phyloP scores from a whole-genome alignment of 305 asterid species.

The Caryopteris hybrid region DNA sequence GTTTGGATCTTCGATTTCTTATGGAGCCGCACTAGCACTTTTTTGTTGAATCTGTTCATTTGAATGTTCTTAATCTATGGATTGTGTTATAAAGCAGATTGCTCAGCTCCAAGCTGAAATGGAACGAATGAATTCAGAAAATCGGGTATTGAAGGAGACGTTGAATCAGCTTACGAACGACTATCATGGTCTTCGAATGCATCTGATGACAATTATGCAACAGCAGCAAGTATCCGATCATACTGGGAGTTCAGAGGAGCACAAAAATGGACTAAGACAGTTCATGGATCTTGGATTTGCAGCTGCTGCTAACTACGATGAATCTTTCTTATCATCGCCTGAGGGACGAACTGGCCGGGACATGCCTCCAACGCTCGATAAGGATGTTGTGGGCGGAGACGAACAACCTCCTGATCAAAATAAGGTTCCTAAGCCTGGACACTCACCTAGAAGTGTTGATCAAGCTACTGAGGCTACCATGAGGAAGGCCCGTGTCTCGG shows the following conservation, averaged over 20 bases:
- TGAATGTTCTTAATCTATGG: too few species aligned
- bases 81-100: constrained; percentile 9
- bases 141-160: constrained; percentile 37
- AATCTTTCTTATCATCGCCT: constrained; percentile 39
- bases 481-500: constrained; percentile 94
- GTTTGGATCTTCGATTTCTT: too few species aligned
- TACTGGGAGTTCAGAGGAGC: constrained; percentile 4
- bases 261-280: constrained; percentile 35
- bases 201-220: constrained; percentile 41
- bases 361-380: constrained; percentile 26
- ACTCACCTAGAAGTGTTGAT: constrained; percentile 38
- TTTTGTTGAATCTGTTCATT: too few species aligned
- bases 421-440: constrained; percentile 36
- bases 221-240: constrained; percentile 24
- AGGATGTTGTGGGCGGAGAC: constrained; percentile 15
- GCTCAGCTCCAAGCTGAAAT: constrained; percentile 56
- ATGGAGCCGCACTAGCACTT: too few species aligned
- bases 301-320: constrained; percentile 35
- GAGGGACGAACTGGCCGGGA: constrained; percentile 37
- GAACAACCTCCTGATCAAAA: constrained; percentile 28
- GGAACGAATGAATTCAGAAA: constrained; percentile 58
- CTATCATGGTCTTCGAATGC: constrained; percentile 40
- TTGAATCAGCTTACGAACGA: constrained; percentile 40
- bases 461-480: constrained; percentile 71
- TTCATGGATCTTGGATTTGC: constrained; percentile 60